A percentile compares a stretch with the other conserved stretches of the same genome.
These are phyloP conservation scores for Paralagenidium karlingii DNA, from an alignment of 352 stramenopile species.

Conservation along the genomic window DNA sequence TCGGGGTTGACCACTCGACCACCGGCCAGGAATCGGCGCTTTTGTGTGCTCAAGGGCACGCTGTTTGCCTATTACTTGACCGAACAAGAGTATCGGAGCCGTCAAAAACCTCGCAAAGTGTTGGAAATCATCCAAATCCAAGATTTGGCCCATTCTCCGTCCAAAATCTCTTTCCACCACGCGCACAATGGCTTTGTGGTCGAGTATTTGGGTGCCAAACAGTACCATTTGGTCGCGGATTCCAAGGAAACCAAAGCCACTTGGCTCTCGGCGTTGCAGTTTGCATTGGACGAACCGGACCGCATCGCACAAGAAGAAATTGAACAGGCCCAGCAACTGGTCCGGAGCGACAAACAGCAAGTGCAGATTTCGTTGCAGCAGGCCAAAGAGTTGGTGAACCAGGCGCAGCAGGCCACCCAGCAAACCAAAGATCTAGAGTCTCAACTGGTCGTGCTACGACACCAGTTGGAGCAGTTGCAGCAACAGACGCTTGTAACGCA, in stretches of 20 bases:
- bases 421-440: conserved; percentile 1
- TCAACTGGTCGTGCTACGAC: no score
- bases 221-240: conserved; percentile 43
- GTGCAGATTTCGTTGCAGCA: conserved; percentile 14
- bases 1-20: neutral
- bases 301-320: conserved; percentile 69
- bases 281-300: conserved; percentile 55
- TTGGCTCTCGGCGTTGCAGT: conserved; percentile 44
- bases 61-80: conserved; percentile 56
- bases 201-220: conserved; percentile 22
- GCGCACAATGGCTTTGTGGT: conserved; percentile 19
- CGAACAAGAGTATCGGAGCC: conserved; percentile 28
- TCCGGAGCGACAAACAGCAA: conserved; percentile 19
- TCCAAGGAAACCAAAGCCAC: conserved; percentile 32
- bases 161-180: no score
- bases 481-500: no score
- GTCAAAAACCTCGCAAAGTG: conserved; percentile 32
- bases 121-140: conserved; percentile 38
- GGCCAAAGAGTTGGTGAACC: conserved; percentile 11
- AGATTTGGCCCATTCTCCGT: no score
- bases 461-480: no score
- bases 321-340: conserved; percentile 40
- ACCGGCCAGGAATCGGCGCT: conserved; percentile 42
- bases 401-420: conserved; percentile 19
- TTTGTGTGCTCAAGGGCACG: conserved; percentile 61